phyloP scores from a whole-genome alignment of 202 grass and related monocot species.

The Setaria italica region DNA sequence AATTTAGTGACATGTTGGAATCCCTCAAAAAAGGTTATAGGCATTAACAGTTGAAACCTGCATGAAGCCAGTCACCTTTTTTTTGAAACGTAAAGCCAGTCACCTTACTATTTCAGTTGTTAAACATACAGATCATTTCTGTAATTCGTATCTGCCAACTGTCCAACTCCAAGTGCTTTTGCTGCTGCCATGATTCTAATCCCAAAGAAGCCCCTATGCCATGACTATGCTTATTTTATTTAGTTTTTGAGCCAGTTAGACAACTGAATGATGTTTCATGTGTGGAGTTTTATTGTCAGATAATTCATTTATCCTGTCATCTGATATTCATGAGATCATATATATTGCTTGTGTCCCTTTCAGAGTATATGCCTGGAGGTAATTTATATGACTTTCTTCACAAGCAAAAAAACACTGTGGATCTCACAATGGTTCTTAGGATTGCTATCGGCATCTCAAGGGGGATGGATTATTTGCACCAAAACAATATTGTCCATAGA shows the following conservation, averaged over 20 bases:
- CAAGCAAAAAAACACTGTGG: constrained; percentile 65
- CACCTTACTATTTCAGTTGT: background rate
- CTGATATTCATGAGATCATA: constrained; percentile 17
- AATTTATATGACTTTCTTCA: constrained; percentile 95
- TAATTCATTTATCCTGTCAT: background rate
- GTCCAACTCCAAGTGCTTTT: background rate
- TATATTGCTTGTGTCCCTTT: constrained; percentile 38
- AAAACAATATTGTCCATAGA: constrained; percentile 89
- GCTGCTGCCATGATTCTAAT: background rate
- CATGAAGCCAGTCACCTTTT: background rate
- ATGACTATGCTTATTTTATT: constrained; percentile 15
- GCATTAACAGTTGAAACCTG: constrained; percentile 20
- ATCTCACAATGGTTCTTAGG: constrained; percentile 68
- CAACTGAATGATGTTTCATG: constrained; percentile 26
- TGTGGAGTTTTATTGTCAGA: constrained; percentile 18
- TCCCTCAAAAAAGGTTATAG: background rate
- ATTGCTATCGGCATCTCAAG: constrained; percentile 82
- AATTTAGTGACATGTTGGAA: constrained; percentile 10
- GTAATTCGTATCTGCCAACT: constrained; percentile 17
- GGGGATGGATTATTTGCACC: constrained; percentile 95
- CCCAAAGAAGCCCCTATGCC: background rate
- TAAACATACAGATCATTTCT: constrained; percentile 5
- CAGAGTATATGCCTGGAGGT: constrained; percentile 89
- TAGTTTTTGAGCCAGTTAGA: background rate
- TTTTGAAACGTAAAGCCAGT: background rate